Evolutionary conservation across 192 early-diverging fungal genomes (phyloP).

Genomic region (Backusella sp.): DNA sequence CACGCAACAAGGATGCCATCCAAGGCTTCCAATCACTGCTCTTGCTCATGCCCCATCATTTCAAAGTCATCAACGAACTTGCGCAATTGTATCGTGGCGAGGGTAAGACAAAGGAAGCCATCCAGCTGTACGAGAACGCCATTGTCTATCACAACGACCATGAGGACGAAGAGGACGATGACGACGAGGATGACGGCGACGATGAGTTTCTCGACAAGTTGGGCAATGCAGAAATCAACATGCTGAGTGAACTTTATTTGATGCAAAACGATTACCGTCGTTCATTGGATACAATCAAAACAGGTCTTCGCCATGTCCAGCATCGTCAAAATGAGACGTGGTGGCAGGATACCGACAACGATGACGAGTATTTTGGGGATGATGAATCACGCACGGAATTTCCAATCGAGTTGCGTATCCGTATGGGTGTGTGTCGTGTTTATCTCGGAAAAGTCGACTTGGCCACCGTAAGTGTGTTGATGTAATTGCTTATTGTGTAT

Average conservation of each 20-base stretch:
- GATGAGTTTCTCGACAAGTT: conserved; percentile 46
- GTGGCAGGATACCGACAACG: conserved; percentile 72
- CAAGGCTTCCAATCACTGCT: conserved; percentile 59
- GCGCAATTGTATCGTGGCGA: conserved; percentile 54
- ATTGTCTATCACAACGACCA: conserved; percentile 41
- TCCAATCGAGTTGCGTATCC: conserved; percentile 85
- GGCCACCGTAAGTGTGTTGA: conserved; percentile 52
- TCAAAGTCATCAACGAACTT: conserved; percentile 63
- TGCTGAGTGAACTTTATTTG: conserved; percentile 85
- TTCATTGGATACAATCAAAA: conserved; percentile 68
- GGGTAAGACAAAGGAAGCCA: conserved; percentile 58
- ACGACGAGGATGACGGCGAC: conserved; percentile 41
- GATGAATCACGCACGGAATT: conserved; percentile 37
- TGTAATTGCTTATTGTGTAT: no score
- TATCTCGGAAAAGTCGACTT: conserved; percentile 64
- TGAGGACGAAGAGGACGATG: conserved; percentile 40
- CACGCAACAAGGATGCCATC: conserved; percentile 53
- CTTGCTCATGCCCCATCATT: conserved; percentile 59
- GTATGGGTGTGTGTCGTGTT: conserved; percentile 80
- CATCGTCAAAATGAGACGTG: conserved; percentile 58
- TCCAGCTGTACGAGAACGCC: conserved; percentile 56
- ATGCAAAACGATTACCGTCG: conserved; percentile 74
- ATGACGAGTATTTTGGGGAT: conserved; percentile 27
- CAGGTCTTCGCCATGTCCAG: conserved; percentile 68
- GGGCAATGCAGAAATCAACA: conserved; percentile 83